Conservation (phyloP, 2,329 filamentous ascomycete species). For the Gaeumannomyces sp. region DNA sequence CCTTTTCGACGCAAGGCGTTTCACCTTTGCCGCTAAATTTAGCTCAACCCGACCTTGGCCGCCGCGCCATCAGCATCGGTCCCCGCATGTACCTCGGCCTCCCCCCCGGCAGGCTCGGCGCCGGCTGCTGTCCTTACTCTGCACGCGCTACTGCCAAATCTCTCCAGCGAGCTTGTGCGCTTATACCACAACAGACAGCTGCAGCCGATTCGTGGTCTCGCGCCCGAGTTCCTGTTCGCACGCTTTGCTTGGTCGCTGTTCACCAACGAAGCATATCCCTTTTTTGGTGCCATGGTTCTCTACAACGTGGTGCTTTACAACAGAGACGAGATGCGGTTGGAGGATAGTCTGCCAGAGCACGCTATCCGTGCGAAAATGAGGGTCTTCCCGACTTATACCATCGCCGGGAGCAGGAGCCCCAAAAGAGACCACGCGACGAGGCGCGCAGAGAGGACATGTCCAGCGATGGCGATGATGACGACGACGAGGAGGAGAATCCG, state of each 20-base stretch:
- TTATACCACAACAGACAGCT: constrained; percentile 1
- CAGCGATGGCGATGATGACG: no score
- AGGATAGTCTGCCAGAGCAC: no score
- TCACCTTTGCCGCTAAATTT: neutral
- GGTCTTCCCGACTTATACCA: no score
- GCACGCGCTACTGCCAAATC: neutral
- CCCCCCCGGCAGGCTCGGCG: neutral
- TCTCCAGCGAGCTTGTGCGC: neutral
- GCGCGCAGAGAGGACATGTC: no score
- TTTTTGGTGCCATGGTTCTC: neutral
- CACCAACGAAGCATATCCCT: neutral
- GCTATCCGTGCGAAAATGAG: no score
- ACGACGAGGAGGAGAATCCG: no score
- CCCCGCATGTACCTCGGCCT: neutral
- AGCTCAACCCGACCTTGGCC: neutral
- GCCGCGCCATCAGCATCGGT: no score
- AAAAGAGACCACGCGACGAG: no score
- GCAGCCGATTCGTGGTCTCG: neutral
- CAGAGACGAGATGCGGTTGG: no score
- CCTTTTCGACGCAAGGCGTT: neutral
- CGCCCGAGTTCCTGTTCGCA: neutral
- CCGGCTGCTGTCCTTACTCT: neutral
- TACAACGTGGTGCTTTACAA: no score
- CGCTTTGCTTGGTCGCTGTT: constrained; percentile 3
- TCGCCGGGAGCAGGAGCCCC: no score